phyloP scores from a whole-genome alignment of 208 protist species.

The Crithidia brevicula region DNA sequence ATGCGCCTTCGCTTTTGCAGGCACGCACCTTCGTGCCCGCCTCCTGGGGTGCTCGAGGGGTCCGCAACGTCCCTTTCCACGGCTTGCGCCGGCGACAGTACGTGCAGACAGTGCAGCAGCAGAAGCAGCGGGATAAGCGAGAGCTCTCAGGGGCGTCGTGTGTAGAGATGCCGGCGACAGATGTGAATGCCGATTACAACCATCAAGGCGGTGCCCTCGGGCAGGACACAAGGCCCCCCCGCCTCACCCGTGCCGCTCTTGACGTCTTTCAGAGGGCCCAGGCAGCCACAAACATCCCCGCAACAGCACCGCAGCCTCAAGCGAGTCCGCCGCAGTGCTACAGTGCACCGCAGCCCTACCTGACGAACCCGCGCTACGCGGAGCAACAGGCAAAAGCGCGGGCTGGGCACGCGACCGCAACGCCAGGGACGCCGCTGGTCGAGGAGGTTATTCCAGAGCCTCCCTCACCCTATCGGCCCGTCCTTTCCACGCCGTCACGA shows the following conservation, averaged over 20 bases:
- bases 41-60: background rate
- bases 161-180: too few relatives aligned
- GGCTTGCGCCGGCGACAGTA: background rate
- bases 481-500: slow-evolving; percentile 10
- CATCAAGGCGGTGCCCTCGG: too few relatives aligned
- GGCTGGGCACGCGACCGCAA: background rate
- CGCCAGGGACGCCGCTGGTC: background rate
- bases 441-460: slow-evolving; percentile 6
- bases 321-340: background rate
- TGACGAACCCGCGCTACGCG: slow-evolving; percentile 14
- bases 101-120: background rate
- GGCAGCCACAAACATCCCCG: background rate
- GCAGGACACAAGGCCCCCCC: too few relatives aligned
- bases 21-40: background rate
- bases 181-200: too few relatives aligned
- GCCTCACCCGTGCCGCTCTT: slow-evolving; percentile 18
- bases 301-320: background rate
- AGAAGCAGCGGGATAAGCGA: background rate
- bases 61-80: slow-evolving; percentile 16
- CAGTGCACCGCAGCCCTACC: background rate
- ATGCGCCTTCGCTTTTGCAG: background rate
- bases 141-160: too few relatives aligned
- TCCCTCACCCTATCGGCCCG: background rate
- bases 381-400: slow-evolving; percentile 11
- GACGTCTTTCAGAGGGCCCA: slow-evolving; percentile 14